Percentiles rank a stretch among this genome's conserved stretches.
These are phyloP conservation scores for Magnaporthiopsis incrustans DNA, from an alignment of 2,329 filamentous ascomycete genomes.

Conservation along the genomic window DNA sequence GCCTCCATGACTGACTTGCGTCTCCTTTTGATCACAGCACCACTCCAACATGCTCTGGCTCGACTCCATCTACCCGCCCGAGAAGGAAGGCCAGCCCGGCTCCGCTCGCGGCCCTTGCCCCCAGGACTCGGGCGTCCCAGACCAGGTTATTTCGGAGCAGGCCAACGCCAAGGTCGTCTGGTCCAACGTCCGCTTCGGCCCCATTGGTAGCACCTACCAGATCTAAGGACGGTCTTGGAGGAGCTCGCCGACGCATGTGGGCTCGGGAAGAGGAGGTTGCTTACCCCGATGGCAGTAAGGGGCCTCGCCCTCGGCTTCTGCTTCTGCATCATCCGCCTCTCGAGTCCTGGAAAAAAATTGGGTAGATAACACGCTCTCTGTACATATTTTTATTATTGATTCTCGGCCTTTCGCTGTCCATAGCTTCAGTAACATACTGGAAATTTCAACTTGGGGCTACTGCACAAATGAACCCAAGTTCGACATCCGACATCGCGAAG, in stretches of 20 bases:
- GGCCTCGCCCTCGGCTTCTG: background rate
- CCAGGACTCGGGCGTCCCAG: constrained; percentile 29
- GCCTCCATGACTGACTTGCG: background rate
- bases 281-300: no score
- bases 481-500: no score
- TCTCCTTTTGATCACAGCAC: constrained; percentile 25
- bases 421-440: background rate
- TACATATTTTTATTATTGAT: background rate
- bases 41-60: constrained; percentile 55
- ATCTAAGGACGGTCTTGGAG: constrained; percentile 10
- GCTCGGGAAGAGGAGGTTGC: no score
- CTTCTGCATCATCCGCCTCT: background rate
- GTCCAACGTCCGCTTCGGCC: constrained; percentile 40
- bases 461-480: background rate
- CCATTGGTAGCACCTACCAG: constrained; percentile 32
- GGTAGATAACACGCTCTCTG: background rate
- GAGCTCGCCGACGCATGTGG: no score
- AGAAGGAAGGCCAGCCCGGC: constrained; percentile 27
- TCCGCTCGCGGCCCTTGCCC: constrained; percentile 35
- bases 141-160: constrained; percentile 27
- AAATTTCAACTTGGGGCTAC: background rate
- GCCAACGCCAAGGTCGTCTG: constrained; percentile 32
- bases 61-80: constrained; percentile 46
- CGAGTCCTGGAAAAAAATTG: background rate
- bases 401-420: background rate